Conservation (phyloP, 169 alveolate species). For the Ichthyophthirius multifiliis region DNA sequence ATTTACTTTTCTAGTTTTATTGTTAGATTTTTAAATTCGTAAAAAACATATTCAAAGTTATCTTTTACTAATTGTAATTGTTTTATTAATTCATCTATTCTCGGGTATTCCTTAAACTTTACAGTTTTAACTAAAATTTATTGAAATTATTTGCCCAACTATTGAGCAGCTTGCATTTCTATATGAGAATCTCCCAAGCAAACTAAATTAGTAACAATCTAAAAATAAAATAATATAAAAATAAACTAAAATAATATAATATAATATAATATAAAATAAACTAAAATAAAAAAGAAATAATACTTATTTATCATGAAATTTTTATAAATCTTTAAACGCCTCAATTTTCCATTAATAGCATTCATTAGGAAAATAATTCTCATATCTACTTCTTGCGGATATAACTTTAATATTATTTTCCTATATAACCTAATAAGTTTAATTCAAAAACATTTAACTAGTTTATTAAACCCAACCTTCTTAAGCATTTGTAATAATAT, state of each 20-base stretch:
- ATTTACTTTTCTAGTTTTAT: constrained; percentile 84
- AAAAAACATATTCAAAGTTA: constrained; percentile 88
- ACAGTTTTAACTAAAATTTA: constrained; percentile 92
- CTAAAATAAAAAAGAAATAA: too few species aligned
- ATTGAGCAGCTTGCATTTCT: constrained; percentile 96
- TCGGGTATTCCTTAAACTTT: constrained; percentile 91
- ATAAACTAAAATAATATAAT: too few species aligned
- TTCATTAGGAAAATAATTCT: constrained; percentile 85
- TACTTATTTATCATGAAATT: constrained; percentile 76
- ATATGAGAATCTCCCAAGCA: constrained; percentile 93
- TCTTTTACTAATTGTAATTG: constrained; percentile 85
- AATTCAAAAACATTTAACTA: constrained; percentile 14
- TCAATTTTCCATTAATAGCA: constrained; percentile 89
- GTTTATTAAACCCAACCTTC: constrained; percentile 95
- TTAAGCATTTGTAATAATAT: constrained; percentile 93
- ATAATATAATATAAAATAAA: too few species aligned
- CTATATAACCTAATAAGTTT: constrained; percentile 24
- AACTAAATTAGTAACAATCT: constrained; percentile 89
- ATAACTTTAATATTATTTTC: constrained; percentile 78
- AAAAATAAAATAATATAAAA: too few species aligned
- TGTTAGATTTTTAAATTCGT: constrained; percentile 87
- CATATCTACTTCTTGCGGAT: constrained; percentile 90
- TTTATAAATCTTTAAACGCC: constrained; percentile 87
- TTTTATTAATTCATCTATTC: constrained; percentile 92
- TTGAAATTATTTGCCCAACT: constrained; percentile 87